A percentile compares a stretch with the other conserved stretches of the same genome.
Evolutionary conservation across 208 protist genomes (phyloP).

Genomic region (Wallacemonas rigidus): DNA sequence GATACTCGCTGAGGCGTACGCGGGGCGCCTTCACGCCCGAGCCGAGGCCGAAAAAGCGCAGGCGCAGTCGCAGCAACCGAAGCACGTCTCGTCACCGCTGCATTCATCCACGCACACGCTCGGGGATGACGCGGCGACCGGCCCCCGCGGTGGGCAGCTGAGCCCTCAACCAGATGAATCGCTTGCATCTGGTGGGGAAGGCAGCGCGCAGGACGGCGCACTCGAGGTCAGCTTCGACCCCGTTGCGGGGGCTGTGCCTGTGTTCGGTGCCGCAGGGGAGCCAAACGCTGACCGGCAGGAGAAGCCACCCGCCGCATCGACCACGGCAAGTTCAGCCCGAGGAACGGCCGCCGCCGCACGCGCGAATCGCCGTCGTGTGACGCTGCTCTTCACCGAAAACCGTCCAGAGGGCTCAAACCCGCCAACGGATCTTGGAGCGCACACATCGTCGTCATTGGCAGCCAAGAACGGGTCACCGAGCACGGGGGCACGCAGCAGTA

Average conservation of each 20-base stretch:
- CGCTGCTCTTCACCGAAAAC: conserved; percentile 10
- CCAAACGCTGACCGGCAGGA: neutral
- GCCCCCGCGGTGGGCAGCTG: neutral
- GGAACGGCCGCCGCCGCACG: neutral
- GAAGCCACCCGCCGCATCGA: neutral
- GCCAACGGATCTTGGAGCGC: neutral
- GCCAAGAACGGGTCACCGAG: too few relatives aligned
- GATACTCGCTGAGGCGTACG: conserved; percentile 15
- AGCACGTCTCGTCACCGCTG: neutral
- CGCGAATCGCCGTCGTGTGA: conserved; percentile 5
- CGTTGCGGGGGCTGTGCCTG: neutral
- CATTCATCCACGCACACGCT: neutral
- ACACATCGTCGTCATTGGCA: too few relatives aligned
- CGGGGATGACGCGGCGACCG: neutral
- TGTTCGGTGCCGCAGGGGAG: conserved; percentile 6
- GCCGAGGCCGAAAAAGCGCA: conserved; percentile 7
- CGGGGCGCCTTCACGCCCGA: conserved; percentile 10
- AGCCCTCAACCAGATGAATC: neutral
- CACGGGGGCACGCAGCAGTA: too few relatives aligned
- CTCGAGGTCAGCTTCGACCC: conserved; percentile 9
- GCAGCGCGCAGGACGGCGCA: conserved; percentile 6
- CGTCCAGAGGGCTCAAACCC: neutral
- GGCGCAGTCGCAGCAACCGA: neutral
- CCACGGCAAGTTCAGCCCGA: too few relatives aligned
- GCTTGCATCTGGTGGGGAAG: neutral